These are phyloP conservation scores for Pyrenochaeta sp. DNA, from an alignment of 2,329 filamentous ascomycete genomes.

Conservation along the genomic window DNA sequence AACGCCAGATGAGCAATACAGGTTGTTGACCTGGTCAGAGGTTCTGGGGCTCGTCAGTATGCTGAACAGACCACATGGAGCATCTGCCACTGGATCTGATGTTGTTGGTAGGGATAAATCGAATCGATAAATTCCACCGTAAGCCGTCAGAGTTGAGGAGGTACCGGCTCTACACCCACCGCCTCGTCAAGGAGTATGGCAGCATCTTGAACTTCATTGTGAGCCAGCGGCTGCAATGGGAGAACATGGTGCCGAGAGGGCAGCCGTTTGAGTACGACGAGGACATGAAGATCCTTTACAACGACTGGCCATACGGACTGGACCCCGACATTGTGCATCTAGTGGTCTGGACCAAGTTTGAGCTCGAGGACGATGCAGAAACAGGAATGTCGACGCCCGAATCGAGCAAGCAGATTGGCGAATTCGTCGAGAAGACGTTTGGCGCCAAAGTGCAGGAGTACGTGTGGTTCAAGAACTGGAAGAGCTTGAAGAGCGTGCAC, in stretches of 20 bases:
- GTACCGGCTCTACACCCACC: conserved; percentile 74
- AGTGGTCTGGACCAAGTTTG: conserved; percentile 93
- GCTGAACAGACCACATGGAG: conserved; percentile 6
- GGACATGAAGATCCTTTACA: conserved; percentile 78
- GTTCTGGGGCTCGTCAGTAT: conserved; percentile 65
- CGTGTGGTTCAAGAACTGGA: conserved; percentile 93
- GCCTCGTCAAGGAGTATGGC: conserved; percentile 72
- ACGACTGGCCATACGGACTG: conserved; percentile 95
- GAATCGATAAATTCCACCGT: conserved; percentile 78
- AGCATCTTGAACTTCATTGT: conserved; percentile 81
- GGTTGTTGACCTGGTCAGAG: conserved; percentile 70
- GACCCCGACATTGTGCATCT: conserved; percentile 80
- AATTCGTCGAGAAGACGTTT: conserved; percentile 74
- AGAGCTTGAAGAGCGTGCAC: conserved; percentile 80
- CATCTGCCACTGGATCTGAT: neutral
- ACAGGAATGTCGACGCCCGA: conserved; percentile 71
- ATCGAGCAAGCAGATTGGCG: conserved; percentile 70
- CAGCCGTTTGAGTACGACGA: conserved; percentile 57
- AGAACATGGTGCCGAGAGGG: conserved; percentile 51
- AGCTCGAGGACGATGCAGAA: conserved; percentile 71
- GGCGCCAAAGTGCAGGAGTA: conserved; percentile 59
- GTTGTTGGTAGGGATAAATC: conserved; percentile 62
- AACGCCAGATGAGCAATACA: conserved; percentile 73
- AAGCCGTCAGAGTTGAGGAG: conserved; percentile 77
- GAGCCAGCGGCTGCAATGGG: conserved; percentile 74